Base-by-base conservation (phyloP, 2,329 filamentous ascomycete species). In the Colletotrichum navitas region DNA sequence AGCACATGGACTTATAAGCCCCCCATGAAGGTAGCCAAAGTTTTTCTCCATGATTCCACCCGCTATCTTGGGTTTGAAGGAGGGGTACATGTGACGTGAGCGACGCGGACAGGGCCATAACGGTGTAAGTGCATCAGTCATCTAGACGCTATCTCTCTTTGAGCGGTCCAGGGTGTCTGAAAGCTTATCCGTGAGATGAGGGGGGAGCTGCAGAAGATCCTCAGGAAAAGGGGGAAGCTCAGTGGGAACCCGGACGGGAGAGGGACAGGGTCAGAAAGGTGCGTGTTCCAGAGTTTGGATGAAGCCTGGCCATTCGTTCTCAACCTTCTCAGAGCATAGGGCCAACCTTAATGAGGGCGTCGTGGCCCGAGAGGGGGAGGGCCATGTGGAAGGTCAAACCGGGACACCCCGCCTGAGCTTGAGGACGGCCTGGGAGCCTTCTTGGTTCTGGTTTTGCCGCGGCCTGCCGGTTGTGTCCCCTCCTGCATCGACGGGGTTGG, bases 171-270 rank as follows among this genome's bases (percentile, higher is more conserved):
- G 56, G 34, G 56, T 56, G 36, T 8, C 64, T n/a, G 6, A 69
- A 69, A 69, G 54, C 47, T 61, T 69, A 55, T 66, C 5, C 43
- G 62, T 18, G 45, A 55, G 52, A 18, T 45, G 43, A 45, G 18
- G 41, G 18, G 32, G 41, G 18, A 24, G 51, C 16, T 29, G 34
- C 14, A 24, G 39, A 21, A 47, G 39, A 64, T 4, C 18, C 21
- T n/a, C 34, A 3, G n/a, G 34, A 14, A 12, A 5, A 7, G 52
- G 16, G 11, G 18, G 11, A 24, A 36, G 14, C 16, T 45, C n/a
- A 5, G 10, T 24, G 2, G 34, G 32, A 34, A 8, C 45, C 45
- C 45, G 45, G 21, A 21, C 2, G 32, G 12, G 8, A 14, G 41
- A 26, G 62, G 34, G 34, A 11, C 0, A 24, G 16, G n/a, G 24